Base-by-base conservation (phyloP, 2,329 filamentous ascomycete species). In the Aspergillus pseudotamarii region DNA sequence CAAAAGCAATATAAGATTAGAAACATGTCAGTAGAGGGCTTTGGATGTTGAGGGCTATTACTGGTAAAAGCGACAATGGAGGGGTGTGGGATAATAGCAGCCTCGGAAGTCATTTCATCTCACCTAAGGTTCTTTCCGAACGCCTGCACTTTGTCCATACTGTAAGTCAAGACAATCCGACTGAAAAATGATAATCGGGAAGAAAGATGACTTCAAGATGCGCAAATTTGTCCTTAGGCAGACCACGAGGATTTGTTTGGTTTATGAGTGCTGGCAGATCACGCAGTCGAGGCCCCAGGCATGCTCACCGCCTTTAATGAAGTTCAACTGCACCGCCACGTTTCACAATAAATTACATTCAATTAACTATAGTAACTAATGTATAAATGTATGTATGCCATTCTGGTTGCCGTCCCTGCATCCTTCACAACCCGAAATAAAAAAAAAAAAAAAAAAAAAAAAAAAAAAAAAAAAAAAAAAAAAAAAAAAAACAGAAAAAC, bases 121-220 rank as follows among this genome's bases (percentile, higher is more conserved):
- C 80, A 89, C 88, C 85, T 86, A 75, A 91, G 84, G 79, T 86
- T 90, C 84, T 91, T 91, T 73, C 89, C 88, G 74, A 91, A 89
- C 65, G 87, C 86, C 74, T 86, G 84, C 69, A 91, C 83, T 78
- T 90, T 89, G 76, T 91, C 88, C 89, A 91, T 91, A 68, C 64
- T 73, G 61, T 10, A 41, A 34, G 10, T 59, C 46, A 60, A 57
- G 28, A 60, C 60, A 57, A 38, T 63, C 54, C 50, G 50, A 45
- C 51, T 61, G 41, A 57, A 26, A 48, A 32, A 19, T 34, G 57
- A 54, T 64, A 51, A 23, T 38, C 48, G 8, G 43, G 53, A 54
- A 41, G 34, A 55, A 56, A 34, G 55, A 58, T 28, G 30, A 23
- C 11, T 21, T 34, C 51, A 36, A 28, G 16, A 23, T 36, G 46